These are phyloP conservation scores for Whalleya microplaca DNA, from an alignment of 2,329 filamentous ascomycete genomes.

Conservation along the genomic window DNA sequence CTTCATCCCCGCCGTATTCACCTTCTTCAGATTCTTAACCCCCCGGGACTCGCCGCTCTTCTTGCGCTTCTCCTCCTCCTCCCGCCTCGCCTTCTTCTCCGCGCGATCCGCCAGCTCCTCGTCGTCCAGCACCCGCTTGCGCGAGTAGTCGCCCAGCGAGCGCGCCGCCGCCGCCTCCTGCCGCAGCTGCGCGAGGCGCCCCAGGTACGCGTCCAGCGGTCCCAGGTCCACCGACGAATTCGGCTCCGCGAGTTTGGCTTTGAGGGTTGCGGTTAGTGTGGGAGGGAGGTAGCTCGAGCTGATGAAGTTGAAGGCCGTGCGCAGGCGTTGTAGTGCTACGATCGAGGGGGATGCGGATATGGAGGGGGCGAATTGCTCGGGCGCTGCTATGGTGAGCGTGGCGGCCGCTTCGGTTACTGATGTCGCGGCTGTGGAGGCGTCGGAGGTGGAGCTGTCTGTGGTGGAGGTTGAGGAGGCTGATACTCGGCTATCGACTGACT, in stretches of 20 bases:
- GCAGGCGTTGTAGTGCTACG: conserved; percentile 63
- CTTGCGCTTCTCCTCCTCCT: conserved; percentile 86
- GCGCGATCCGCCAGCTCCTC: conserved; percentile 66
- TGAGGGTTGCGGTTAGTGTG: conserved; percentile 47
- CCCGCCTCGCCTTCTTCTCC: conserved; percentile 83
- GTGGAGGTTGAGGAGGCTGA: conserved; percentile 43
- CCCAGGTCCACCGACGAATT: conserved; percentile 62
- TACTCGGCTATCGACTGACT: conserved; percentile 47
- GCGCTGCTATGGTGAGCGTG: conserved; percentile 23
- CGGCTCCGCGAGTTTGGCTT: conserved; percentile 43
- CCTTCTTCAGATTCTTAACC: conserved; percentile 83
- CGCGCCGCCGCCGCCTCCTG: conserved; percentile 72
- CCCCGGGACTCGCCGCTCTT: conserved; percentile 76
- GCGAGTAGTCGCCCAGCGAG: conserved; percentile 69
- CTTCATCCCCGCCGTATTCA: conserved; percentile 91
- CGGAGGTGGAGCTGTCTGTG: conserved; percentile 41
- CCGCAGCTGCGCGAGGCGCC: conserved; percentile 67
- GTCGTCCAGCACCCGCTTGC: conserved; percentile 70
- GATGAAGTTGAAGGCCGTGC: conserved; percentile 68
- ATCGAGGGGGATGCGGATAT: conserved; percentile 54
- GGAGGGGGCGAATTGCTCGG: conserved; percentile 46
- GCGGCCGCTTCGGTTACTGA: conserved; percentile 38
- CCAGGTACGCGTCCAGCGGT: conserved; percentile 71
- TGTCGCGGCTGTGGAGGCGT: conserved; percentile 50
- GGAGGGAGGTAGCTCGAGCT: conserved; percentile 62